Evolutionary conservation across 2,329 filamentous ascomycete species (phyloP), one percentile per base, ranked within the genome.

Genomic region (Fusarium protoensiforme): DNA sequence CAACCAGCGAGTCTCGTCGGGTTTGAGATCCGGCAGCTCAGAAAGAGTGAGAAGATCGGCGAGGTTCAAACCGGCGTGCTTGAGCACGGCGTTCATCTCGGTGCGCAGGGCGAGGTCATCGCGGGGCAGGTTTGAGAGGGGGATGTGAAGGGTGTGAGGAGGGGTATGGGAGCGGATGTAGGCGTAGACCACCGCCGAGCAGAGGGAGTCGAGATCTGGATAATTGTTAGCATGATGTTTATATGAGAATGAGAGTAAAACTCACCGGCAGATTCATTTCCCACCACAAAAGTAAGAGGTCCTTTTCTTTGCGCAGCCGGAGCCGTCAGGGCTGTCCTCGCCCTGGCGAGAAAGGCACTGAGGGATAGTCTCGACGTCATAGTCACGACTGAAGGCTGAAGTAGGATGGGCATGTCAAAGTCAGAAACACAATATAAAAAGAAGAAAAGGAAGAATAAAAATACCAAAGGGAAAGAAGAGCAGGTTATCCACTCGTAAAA

Each of bases 131-230:
- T 95, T 93, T 67, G 91, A 89, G 51, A 97, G 83, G 18, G 94
- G 94, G 54, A 96, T 90, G 78, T 94, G 92, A 38, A 93, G 83
- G 58, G 81, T 83, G 65, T 87, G 84, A 14, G 85, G 85, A 5
- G 88, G 83, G 6, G 87, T 80, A 78, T 91, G 87, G 36, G 90
- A 92, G 72, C 90, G 89, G 39, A 96, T 84, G 81, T 95, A 96
- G 65, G 94, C 92, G 68, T 92, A 90, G 29, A 95, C 82, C 20
- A 96, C 83, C 29, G 93, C 90, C 31, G 90, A 92, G 81, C 92
- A 93, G 74, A 96, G 88, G 2, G 93, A 95, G 83, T 96, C 94
- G 63, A 96, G 91, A 75, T 96, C 94, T 93, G 3, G 9, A 14
- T 7, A 14, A 14, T 7, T 2, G 36, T 20, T 69, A 36, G 67